Conservation (phyloP, 345 rosid genomes). For the Gossypium longicalyx region DNA sequence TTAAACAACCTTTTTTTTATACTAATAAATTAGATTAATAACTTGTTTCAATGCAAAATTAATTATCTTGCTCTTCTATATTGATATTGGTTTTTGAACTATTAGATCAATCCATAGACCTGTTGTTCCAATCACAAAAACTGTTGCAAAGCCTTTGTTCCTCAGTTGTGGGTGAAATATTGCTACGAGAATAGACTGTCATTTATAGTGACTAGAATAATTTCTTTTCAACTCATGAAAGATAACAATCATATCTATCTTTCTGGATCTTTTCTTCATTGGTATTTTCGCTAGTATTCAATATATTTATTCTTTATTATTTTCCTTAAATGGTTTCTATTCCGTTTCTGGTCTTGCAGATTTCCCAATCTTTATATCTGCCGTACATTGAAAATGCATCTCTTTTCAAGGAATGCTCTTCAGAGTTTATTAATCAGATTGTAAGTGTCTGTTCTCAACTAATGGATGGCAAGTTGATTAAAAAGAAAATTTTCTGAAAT, state of each 20-base stretch:
- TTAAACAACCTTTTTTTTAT: not conserved
- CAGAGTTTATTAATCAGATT: conserved; percentile 81
- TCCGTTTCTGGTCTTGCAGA: conserved; percentile 34
- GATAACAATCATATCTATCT: not conserved
- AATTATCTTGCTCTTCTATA: not conserved
- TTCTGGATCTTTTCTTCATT: not conserved
- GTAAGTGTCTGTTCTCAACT: conserved; percentile 23
- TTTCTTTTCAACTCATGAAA: not conserved
- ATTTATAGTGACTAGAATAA: not conserved
- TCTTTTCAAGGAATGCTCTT: conserved; percentile 72
- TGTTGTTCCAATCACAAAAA: not conserved
- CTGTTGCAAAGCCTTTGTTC: not conserved
- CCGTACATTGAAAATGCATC: conserved; percentile 52
- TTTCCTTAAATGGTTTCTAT: conserved; percentile 1
- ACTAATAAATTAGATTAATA: not conserved
- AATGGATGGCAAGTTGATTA: not conserved
- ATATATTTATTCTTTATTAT: conserved; percentile 1
- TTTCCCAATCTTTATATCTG: conserved; percentile 60
- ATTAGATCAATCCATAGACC: not conserved
- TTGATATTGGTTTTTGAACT: not conserved
- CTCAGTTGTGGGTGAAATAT: not conserved
- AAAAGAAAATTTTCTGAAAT: not conserved
- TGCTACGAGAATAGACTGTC: not conserved
- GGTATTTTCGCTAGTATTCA: not conserved
- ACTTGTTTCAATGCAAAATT: not conserved